phyloP scores from a whole-genome alignment of 805 yeast species.

The Wickerhamiella australiensis region DNA sequence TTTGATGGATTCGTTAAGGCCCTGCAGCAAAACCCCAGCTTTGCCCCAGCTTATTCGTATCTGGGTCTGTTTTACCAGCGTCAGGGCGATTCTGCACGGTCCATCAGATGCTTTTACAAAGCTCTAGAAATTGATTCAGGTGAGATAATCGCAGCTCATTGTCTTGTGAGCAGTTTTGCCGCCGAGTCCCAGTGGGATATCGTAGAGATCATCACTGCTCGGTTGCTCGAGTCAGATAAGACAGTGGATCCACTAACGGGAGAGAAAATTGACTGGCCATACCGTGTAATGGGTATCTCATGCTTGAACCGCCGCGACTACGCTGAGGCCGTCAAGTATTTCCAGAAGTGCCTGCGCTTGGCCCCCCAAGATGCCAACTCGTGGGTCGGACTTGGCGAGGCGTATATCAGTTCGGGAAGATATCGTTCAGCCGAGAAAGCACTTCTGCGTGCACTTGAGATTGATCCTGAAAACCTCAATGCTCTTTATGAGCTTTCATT shows the following conservation, averaged over 20 bases:
- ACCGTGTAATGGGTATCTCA: slow-evolving; percentile 70
- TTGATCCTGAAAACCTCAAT: slow-evolving; percentile 46
- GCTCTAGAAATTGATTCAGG: slow-evolving; percentile 80
- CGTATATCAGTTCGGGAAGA: slow-evolving; percentile 74
- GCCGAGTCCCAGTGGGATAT: slow-evolving; percentile 65
- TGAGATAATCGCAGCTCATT: slow-evolving; percentile 62
- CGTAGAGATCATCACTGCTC: slow-evolving; percentile 59
- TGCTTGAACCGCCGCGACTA: slow-evolving; percentile 59
- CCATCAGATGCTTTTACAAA: slow-evolving; percentile 74
- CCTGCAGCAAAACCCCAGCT: slow-evolving; percentile 48
- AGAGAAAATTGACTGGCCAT: slow-evolving; percentile 54
- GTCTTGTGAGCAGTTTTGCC: slow-evolving; percentile 60
- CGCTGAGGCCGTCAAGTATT: slow-evolving; percentile 73
- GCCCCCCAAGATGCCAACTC: slow-evolving; percentile 57
- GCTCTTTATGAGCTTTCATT: slow-evolving; percentile 57
- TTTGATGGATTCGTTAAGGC: slow-evolving; percentile 45
- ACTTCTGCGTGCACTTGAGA: slow-evolving; percentile 47
- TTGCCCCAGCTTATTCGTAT: slow-evolving; percentile 71
- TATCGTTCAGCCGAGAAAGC: slow-evolving; percentile 79
- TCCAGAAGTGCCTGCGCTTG: slow-evolving; percentile 71
- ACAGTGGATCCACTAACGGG: slow-evolving; percentile 11
- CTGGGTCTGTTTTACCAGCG: slow-evolving; percentile 63
- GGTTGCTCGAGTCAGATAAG: slow-evolving; percentile 52
- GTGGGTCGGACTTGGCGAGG: slow-evolving; percentile 97
- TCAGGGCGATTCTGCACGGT: slow-evolving; percentile 51